phyloP scores from a whole-genome alignment of 257 asterid species.

The Solanum paucissectum region DNA sequence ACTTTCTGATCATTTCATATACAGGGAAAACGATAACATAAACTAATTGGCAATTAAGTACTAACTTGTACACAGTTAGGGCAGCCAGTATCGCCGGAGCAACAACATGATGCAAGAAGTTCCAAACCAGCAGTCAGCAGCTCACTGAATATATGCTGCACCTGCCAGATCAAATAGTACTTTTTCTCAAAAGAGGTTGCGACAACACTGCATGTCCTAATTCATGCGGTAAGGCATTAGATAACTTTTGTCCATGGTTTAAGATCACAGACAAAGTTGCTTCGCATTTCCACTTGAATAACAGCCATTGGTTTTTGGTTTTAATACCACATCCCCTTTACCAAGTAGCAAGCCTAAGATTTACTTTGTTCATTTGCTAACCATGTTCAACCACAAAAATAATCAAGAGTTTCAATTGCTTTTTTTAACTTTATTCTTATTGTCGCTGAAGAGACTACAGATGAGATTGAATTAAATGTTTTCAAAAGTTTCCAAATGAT shows the following conservation, averaged over 20 bases:
- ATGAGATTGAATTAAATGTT: not conserved
- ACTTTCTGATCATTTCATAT: not conserved
- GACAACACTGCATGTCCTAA: not conserved
- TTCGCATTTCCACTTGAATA: not conserved
- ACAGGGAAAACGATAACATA: not conserved
- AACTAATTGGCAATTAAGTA: not conserved
- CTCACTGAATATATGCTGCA: slow-evolving; percentile 65
- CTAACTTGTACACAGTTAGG: slow-evolving; percentile 85
- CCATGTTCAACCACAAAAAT: not conserved
- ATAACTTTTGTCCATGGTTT: not conserved
- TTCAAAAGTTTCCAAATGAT: not conserved
- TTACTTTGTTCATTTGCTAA: not conserved
- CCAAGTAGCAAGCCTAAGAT: not conserved
- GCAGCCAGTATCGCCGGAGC: slow-evolving; percentile 80
- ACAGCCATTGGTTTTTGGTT: not conserved
- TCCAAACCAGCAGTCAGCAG: slow-evolving; percentile 73
- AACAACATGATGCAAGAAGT: slow-evolving; percentile 66
- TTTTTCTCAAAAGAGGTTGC: not conserved
- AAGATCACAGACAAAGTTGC: not conserved
- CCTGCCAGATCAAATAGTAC: slow-evolving; percentile 22
- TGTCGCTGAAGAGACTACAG: not conserved
- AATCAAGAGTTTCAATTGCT: not conserved
- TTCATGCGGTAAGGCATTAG: not conserved
- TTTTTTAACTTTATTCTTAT: not conserved
- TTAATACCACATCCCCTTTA: not conserved